A percentile compares a stretch with the other conserved stretches of the same genome.
These are phyloP conservation scores for Diophrys sp. DNA, from an alignment of 73 alveolate species.

Conservation along the genomic window DNA sequence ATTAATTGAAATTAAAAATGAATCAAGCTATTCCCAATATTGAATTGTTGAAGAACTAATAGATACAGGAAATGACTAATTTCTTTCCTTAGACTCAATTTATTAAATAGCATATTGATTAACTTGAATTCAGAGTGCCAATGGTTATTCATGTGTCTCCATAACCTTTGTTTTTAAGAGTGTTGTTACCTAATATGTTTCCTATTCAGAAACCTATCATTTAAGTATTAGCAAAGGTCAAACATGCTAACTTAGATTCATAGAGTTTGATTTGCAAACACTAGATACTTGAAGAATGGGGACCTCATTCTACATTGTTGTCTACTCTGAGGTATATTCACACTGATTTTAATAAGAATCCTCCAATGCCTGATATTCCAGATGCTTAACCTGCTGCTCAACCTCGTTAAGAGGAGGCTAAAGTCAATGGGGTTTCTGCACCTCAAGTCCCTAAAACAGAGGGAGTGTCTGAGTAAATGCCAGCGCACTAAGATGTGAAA, in stretches of 20 bases:
- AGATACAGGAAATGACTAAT: background rate
- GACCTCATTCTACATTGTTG: constrained; percentile 4
- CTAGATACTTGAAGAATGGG: constrained; percentile 11
- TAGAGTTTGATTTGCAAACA: constrained; percentile 1
- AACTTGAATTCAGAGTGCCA: constrained; percentile 2
- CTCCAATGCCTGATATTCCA: background rate
- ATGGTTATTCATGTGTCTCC: background rate
- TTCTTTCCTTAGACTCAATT: background rate
- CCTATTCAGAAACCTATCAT: background rate
- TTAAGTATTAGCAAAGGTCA: background rate
- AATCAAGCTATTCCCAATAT: background rate
- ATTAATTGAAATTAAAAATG: too few relatives aligned
- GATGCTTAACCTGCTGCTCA: background rate
- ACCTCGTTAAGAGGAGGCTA: too few relatives aligned
- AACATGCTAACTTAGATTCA: background rate
- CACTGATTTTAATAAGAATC: background rate
- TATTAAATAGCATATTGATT: background rate
- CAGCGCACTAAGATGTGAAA: background rate
- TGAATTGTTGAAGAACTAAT: background rate
- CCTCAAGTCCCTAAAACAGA: background rate
- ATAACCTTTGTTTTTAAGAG: background rate
- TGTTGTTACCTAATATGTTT: background rate
- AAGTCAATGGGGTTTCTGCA: background rate
- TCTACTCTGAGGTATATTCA: constrained; percentile 1
- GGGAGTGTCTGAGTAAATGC: background rate